A percentile compares a stretch with the other conserved stretches of the same genome.
phyloP scores from a whole-genome alignment of 345 rosid species.

The Dipteronia sinensis region DNA sequence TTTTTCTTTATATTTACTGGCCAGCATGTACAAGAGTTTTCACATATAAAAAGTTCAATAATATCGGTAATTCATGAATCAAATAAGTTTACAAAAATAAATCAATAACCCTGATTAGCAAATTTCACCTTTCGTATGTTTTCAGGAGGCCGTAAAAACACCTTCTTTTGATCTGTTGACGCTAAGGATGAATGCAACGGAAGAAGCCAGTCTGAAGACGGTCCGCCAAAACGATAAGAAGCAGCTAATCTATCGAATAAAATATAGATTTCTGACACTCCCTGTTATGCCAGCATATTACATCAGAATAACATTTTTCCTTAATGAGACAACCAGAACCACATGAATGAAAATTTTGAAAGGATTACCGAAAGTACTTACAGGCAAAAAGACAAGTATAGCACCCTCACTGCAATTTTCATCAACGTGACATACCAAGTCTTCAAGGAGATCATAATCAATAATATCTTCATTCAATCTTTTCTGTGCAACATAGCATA shows the following conservation, averaged over 20 bases:
- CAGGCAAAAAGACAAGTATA: conserved; percentile 85
- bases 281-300: conserved; percentile 43
- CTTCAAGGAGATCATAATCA: conserved; percentile 93
- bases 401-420: conserved; percentile 79
- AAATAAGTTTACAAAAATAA: neutral
- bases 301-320: conserved; percentile 10
- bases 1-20: neutral
- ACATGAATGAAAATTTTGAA: conserved; percentile 5
- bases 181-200: conserved; percentile 89
- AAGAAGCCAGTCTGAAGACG: conserved; percentile 80
- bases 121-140: conserved; percentile 72
- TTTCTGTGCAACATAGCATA: conserved; percentile 50
- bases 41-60: neutral
- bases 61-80: neutral
- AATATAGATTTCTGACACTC: conserved; percentile 72
- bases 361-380: conserved; percentile 37
- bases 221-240: conserved; percentile 83
- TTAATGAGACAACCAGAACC: neutral
- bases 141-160: conserved; percentile 73
- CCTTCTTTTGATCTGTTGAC: conserved; percentile 71
- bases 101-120: neutral
- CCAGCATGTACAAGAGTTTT: neutral
- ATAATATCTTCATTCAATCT: conserved; percentile 78
- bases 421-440: conserved; percentile 80
- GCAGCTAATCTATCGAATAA: conserved; percentile 76